Evolutionary conservation across 2,329 filamentous ascomycete species (phyloP).

Genomic region (Xylariaceae sp.): DNA sequence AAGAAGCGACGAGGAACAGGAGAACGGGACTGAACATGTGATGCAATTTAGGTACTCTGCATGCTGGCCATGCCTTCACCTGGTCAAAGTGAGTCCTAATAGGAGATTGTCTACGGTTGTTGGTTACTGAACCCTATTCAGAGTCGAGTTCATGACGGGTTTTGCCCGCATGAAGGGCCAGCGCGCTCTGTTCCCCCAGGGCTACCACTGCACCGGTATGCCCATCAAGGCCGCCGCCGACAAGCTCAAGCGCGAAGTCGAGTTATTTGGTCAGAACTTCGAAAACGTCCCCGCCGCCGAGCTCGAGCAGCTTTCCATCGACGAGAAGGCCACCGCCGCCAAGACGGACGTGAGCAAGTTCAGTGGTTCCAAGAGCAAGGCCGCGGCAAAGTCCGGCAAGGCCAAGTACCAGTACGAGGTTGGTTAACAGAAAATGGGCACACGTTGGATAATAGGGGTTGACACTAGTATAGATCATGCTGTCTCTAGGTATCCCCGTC

Average conservation of each 20-base stretch:
- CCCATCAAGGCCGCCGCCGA: constrained; percentile 17
- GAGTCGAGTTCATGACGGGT: constrained; percentile 72
- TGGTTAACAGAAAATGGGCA: constrained; percentile 2
- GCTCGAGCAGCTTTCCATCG: constrained; percentile 39
- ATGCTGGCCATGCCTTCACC: constrained; percentile 90
- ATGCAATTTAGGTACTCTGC: constrained; percentile 48
- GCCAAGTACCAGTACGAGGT: constrained; percentile 95
- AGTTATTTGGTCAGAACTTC: constrained; percentile 31
- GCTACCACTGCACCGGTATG: constrained; percentile 17
- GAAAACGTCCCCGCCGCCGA: constrained; percentile 44
- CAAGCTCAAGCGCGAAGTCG: constrained; percentile 14
- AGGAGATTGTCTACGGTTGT: not conserved
- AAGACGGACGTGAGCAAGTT: constrained; percentile 90
- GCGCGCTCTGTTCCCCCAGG: constrained; percentile 44
- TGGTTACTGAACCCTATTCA: not conserved
- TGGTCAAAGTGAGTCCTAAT: constrained; percentile 57
- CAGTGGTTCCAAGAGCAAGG: constrained; percentile 87
- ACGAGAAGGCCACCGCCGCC: constrained; percentile 57
- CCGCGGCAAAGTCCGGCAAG: constrained; percentile 81
- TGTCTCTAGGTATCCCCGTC: constrained; percentile 78
- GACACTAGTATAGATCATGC: constrained; percentile 59
- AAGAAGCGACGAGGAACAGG: not conserved
- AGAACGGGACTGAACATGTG: not conserved
- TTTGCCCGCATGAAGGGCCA: constrained; percentile 89
- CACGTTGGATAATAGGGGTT: not conserved